These are phyloP conservation scores for Mitragyna speciosa DNA, from an alignment of 257 asterid species.

Conservation along the genomic window DNA sequence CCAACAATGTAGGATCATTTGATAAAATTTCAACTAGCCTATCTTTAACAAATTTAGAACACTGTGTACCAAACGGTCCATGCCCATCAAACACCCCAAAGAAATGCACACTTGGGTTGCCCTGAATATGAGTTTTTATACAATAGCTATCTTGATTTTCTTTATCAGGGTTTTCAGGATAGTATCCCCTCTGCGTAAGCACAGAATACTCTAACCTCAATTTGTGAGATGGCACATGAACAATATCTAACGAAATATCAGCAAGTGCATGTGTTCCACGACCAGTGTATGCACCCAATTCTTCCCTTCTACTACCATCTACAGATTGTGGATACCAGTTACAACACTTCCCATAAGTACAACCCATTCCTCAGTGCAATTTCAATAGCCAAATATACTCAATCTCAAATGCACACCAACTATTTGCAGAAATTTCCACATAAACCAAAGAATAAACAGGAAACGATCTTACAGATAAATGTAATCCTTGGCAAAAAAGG, in stretches of 20 bases:
- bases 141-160: constrained; percentile 88
- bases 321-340: constrained; percentile 50
- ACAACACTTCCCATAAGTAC: constrained; percentile 88
- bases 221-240: constrained; percentile 78
- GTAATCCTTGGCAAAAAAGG: constrained; percentile 25
- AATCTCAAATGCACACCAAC: constrained; percentile 37
- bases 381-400: constrained; percentile 25
- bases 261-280: constrained; percentile 42
- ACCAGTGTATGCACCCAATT: constrained; percentile 38
- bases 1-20: constrained; percentile 56
- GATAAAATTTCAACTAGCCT: constrained; percentile 69
- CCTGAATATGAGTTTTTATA: constrained; percentile 60
- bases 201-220: constrained; percentile 63
- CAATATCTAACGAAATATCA: constrained; percentile 49
- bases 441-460: constrained; percentile 31
- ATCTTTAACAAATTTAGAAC: constrained; percentile 72
- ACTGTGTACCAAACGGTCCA: constrained; percentile 73
- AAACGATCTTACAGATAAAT: constrained; percentile 22
- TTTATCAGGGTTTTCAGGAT: constrained; percentile 86
- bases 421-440: constrained; percentile 44
- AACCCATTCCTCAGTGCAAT: constrained; percentile 61
- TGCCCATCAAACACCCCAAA: constrained; percentile 98
- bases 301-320: constrained; percentile 53
- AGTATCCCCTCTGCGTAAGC: constrained; percentile 71
- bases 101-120: constrained; percentile 87